Conservation (phyloP, 148 eudicot genomes). For the Fagopyrum esculentum region DNA sequence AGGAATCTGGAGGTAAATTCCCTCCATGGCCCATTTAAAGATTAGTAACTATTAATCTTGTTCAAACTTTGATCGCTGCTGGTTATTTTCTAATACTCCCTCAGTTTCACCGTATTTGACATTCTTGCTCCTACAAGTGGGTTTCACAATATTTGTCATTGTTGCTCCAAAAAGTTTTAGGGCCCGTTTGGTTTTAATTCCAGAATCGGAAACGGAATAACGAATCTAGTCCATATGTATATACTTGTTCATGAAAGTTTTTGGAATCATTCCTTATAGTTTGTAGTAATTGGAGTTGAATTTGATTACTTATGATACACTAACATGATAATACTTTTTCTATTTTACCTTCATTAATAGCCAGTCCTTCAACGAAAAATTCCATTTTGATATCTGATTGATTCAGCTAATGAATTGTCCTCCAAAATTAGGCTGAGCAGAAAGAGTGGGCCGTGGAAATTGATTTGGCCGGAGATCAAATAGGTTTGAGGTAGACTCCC, state of each 20-base stretch:
- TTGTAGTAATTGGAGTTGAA: too few relatives aligned
- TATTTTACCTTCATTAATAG: neutral
- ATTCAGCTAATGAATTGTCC: conserved; percentile 1
- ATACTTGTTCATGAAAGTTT: too few relatives aligned
- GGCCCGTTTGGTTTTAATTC: too few relatives aligned
- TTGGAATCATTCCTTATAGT: too few relatives aligned
- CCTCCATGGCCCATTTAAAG: neutral
- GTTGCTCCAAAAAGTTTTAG: too few relatives aligned
- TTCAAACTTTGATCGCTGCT: neutral
- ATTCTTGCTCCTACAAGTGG: too few relatives aligned
- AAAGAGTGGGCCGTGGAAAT: conserved; percentile 72
- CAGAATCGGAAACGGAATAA: too few relatives aligned
- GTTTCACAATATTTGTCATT: too few relatives aligned
- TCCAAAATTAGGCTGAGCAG: conserved; percentile 45
- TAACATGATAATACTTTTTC: neutral
- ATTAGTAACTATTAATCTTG: neutral
- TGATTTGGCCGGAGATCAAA: conserved; percentile 42
- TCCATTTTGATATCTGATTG: neutral
- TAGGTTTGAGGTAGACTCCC: neutral
- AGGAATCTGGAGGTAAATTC: conserved; percentile 72
- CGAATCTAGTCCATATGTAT: too few relatives aligned
- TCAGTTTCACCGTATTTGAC: too few relatives aligned
- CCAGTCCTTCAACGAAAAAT: neutral
- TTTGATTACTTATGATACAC: too few relatives aligned
- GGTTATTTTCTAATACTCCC: neutral